phyloP scores from a whole-genome alignment of 2,329 filamentous ascomycete genomes.

The Seiridium cupressi region DNA sequence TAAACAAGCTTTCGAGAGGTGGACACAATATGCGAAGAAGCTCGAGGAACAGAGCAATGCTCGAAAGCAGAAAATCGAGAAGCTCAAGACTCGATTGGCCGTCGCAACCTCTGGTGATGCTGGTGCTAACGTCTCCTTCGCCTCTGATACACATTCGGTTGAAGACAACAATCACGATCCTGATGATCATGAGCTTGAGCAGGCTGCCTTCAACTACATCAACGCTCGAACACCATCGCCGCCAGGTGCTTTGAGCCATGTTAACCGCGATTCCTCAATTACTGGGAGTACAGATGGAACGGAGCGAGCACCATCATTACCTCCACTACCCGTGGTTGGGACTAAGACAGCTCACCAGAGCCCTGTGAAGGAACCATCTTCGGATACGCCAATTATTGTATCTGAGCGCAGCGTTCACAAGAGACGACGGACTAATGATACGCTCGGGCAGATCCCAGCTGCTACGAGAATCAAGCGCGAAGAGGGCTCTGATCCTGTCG shows the following conservation, averaged over 20 bases:
- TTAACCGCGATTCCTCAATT: background rate
- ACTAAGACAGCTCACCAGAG: background rate
- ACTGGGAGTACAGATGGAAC: too few species aligned
- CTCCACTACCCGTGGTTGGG: constrained; percentile 21
- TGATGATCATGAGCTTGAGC: too few species aligned
- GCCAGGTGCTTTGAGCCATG: background rate
- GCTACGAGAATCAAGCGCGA: constrained; percentile 42
- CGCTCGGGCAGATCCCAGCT: constrained; percentile 18
- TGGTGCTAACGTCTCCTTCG: constrained; percentile 17
- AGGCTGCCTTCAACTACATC: background rate
- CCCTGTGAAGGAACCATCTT: constrained; percentile 52
- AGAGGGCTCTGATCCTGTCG: constrained; percentile 26
- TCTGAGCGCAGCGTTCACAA: constrained; percentile 50
- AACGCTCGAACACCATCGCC: background rate
- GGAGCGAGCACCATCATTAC: constrained; percentile 19
- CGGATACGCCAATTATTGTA: constrained; percentile 49
- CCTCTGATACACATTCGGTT: constrained; percentile 15
- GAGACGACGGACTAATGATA: constrained; percentile 34
- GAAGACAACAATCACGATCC: background rate
- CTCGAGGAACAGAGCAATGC: constrained; percentile 32
- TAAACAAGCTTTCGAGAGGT: constrained; percentile 40
- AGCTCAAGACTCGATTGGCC: constrained; percentile 36
- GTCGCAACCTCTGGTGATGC: constrained; percentile 4
- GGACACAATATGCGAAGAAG: constrained; percentile 42
- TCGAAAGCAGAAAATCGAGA: constrained; percentile 35